Conservation (phyloP, 306 rosid genomes). For the Dicorynia guianensis region DNA sequence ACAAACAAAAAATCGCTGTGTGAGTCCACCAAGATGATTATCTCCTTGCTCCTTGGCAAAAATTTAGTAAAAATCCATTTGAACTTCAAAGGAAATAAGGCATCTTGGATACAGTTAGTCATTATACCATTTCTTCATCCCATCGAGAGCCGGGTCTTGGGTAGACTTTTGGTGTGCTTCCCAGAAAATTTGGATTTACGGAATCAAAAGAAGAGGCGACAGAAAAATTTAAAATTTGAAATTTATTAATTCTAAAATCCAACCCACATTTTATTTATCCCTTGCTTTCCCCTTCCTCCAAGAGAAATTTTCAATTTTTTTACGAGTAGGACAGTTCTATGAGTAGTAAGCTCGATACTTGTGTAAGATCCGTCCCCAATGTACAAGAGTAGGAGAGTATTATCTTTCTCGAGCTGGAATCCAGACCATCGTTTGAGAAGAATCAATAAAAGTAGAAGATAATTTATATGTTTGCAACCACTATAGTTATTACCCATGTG, state of each 20-base stretch:
- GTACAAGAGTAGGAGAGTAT: background rate
- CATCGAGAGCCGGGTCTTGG: conserved; percentile 11
- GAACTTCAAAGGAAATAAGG: conserved; percentile 25
- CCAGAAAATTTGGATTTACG: too few relatives aligned
- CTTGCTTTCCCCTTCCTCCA: too few relatives aligned
- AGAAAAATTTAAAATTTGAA: too few relatives aligned
- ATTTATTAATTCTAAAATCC: too few relatives aligned
- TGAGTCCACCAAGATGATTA: conserved; percentile 42
- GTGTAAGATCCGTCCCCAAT: conserved; percentile 8
- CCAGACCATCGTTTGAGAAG: conserved; percentile 27
- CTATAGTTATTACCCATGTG: background rate
- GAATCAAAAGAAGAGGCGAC: too few relatives aligned
- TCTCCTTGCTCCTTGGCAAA: background rate
- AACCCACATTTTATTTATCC: too few relatives aligned
- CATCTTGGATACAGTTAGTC: conserved; percentile 32
- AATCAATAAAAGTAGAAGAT: background rate
- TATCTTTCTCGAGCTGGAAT: conserved; percentile 20
- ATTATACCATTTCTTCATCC: conserved; percentile 4
- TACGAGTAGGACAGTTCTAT: too few relatives aligned
- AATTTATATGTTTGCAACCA: background rate
- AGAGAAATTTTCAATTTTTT: too few relatives aligned
- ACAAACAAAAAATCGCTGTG: conserved; percentile 44
- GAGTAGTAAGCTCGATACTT: conserved; percentile 21
- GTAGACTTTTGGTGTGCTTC: conserved; percentile 12
- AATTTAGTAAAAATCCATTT: conserved; percentile 34